phyloP scores from a whole-genome alignment of 1,139 yeast genomes.

The Debaryomyces udenii region DNA sequence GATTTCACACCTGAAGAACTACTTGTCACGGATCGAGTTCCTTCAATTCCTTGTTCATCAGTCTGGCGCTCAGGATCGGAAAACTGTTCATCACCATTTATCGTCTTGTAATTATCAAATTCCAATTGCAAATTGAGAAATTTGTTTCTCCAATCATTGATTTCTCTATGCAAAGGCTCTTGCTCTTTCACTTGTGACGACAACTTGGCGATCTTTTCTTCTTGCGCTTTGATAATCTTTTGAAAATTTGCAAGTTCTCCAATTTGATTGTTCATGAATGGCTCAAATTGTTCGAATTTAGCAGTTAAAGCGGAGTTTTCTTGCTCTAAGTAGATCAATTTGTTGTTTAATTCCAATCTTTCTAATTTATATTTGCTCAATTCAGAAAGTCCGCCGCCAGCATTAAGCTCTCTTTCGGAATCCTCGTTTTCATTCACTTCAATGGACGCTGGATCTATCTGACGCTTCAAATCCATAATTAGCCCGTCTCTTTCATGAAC shows the following conservation, averaged over 20 bases:
- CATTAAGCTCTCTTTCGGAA: conserved; percentile 10
- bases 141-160: conserved; percentile 50
- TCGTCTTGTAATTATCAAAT: conserved; percentile 41
- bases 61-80: conserved; percentile 20
- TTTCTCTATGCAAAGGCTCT: conserved; percentile 47
- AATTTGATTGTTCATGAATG: conserved; percentile 58
- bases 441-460: conserved; percentile 37
- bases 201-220: conserved; percentile 45
- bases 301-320: conserved; percentile 48
- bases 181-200: conserved; percentile 48
- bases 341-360: conserved; percentile 49
- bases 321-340: conserved; percentile 46
- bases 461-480: conserved; percentile 38
- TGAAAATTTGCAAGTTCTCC: conserved; percentile 58
- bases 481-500: conserved; percentile 37
- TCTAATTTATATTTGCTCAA: conserved; percentile 44
- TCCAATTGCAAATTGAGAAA: conserved; percentile 50
- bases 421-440: conserved; percentile 28
- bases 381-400: conserved; percentile 25
- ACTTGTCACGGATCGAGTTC: conserved; percentile 32
- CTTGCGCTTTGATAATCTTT: conserved; percentile 57
- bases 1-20: conserved; percentile 26
- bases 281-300: conserved; percentile 51
- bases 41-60: conserved; percentile 22
- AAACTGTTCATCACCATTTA: conserved; percentile 39